phyloP scores from a whole-genome alignment of 2,329 filamentous ascomycete genomes.

The Rutstroemia sydowiana region DNA sequence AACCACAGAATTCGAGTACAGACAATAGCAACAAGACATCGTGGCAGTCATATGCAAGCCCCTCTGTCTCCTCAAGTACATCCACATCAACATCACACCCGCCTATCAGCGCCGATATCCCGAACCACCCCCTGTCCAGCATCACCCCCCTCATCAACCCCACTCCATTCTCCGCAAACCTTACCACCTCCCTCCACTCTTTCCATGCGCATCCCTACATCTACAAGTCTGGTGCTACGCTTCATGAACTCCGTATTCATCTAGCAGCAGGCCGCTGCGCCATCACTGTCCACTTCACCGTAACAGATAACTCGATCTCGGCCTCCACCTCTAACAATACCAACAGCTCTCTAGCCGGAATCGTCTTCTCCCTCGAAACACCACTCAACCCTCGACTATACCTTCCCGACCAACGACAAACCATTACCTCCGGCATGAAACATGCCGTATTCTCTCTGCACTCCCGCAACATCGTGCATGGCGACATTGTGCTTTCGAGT shows the following conservation, averaged over 20 bases:
- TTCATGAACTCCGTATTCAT: not conserved
- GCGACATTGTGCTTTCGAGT: not conserved
- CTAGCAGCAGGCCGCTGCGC: not conserved
- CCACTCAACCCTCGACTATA: not conserved
- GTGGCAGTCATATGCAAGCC: not conserved
- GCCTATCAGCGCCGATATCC: not conserved
- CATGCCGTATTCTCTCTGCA: not conserved
- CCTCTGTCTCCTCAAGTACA: no score
- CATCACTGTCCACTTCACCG: not conserved
- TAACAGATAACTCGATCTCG: not conserved
- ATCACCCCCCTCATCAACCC: conserved; percentile 1
- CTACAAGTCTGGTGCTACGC: not conserved
- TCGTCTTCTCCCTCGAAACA: not conserved
- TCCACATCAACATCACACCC: not conserved
- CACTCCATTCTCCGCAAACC: not conserved
- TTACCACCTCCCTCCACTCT: not conserved
- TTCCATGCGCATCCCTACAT: not conserved
- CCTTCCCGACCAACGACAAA: not conserved
- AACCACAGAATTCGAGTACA: not conserved
- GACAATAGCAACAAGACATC: not conserved
- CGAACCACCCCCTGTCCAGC: not conserved
- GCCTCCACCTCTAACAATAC: not conserved
- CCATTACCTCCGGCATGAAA: not conserved
- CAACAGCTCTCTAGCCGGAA: not conserved
- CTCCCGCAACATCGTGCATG: not conserved